Evolutionary conservation across 495 filamentous ascomycete genomes (phyloP), one percentile per base, ranked within the genome.

Genomic region (Penicillium diatomitis): DNA sequence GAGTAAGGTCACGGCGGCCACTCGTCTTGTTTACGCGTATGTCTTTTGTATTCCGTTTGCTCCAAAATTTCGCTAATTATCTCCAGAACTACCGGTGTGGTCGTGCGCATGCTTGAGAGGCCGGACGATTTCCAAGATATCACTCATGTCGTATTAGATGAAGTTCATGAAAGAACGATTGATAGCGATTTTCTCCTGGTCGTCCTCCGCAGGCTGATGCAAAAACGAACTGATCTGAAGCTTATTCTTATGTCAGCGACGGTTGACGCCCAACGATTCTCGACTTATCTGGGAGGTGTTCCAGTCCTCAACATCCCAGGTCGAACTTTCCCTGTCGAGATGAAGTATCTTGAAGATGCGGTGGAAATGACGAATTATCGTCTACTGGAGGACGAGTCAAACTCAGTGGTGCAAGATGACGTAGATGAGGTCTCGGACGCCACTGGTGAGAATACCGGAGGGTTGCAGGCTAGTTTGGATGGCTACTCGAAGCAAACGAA

Each of bases 211-310:
- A 86, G 90, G 53, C 70, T 96, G 10, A 76, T 95, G 59, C 53
- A 75, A 20, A 75, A 75, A 46, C 75, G 88, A 42, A 84, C 83
- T 42, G 79, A 90, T 40, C 67, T 96, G 40, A 84, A 84, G 55
- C 84, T 98, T 31, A 75, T 98, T 32, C 76, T 98, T 29, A 98
- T 96, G 92, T 96, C 90, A 44, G 92, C 92, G 5, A 98, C 92
- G 3, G 84, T 96, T 6, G 87, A 98, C 63, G 88, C 92, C 5
- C 82, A 91, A 49, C 81, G 82, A 10, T 95, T 98, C 62, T 96
- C 92, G 0, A 80, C 78, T 2, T 98, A 98, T 55, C 73, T 98
- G 0, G 78, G 81, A 27, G 81, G 82, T 12, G 91, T 91, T 5
- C 90, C 92, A 0, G 79, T 96, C 27, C 62, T 98, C 40, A 88